Conservation (phyloP, 495 filamentous ascomycete genomes). For the Jackrogersella multiformis region DNA sequence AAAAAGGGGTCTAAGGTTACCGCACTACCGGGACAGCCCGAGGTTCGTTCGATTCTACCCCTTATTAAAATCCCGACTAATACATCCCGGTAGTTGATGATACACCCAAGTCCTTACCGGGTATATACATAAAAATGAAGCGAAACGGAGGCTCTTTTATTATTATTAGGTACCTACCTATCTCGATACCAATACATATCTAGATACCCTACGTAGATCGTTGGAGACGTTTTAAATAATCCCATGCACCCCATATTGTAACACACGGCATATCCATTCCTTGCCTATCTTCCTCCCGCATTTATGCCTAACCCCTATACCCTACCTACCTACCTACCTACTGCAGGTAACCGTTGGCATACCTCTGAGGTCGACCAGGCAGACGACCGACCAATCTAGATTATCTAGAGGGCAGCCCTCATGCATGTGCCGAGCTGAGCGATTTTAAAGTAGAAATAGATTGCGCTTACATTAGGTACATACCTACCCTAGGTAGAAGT, state of each 20-base stretch:
- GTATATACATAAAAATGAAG: neutral
- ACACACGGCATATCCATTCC: slow-evolving; percentile 22
- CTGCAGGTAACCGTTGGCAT: slow-evolving; percentile 8
- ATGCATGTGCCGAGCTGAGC: slow-evolving; percentile 34
- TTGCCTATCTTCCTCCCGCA: slow-evolving; percentile 9
- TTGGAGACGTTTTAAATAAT: slow-evolving; percentile 1
- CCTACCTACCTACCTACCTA: neutral
- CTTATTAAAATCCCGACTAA: slow-evolving; percentile 6
- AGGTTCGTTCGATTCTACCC: slow-evolving; percentile 1
- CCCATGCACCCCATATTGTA: slow-evolving; percentile 2
- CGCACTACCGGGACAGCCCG: slow-evolving; percentile 38
- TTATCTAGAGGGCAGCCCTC: neutral
- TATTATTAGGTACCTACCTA: neutral
- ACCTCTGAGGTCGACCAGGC: slow-evolving; percentile 5
- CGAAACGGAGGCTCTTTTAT: slow-evolving; percentile 17
- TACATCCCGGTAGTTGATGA: slow-evolving; percentile 34
- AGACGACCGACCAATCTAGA: neutral
- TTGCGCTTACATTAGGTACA: slow-evolving; percentile 3
- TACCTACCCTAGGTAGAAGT: no score
- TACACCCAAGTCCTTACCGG: neutral
- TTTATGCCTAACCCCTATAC: slow-evolving; percentile 18
- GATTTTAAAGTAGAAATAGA: slow-evolving; percentile 10
- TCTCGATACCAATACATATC: slow-evolving; percentile 8
- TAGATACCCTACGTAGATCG: neutral
- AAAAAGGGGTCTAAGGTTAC: slow-evolving; percentile 23